Percentiles rank a stretch among this genome's conserved stretches.
Evolutionary conservation across 2,329 filamentous ascomycete species (phyloP).

Genomic region (Simplicillium sp.): DNA sequence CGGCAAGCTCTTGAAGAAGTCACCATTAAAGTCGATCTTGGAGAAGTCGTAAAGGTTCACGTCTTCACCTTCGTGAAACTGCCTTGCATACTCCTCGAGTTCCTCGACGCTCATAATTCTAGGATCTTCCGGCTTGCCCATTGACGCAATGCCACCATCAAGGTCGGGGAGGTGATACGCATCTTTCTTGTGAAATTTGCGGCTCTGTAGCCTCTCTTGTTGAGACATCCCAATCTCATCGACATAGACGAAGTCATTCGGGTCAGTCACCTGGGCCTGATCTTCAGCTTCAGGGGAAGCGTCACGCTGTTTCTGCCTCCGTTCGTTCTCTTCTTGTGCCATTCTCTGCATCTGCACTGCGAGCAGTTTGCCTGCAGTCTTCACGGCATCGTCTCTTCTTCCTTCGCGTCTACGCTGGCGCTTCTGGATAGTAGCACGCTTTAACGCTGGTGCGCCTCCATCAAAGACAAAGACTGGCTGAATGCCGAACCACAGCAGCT

Average conservation of each 20-base stretch:
- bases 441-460: slow-evolving; percentile 82
- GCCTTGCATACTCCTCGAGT: slow-evolving; percentile 83
- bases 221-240: slow-evolving; percentile 79
- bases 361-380: slow-evolving; percentile 83
- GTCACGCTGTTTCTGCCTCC: slow-evolving; percentile 37
- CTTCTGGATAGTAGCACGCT: slow-evolving; percentile 78
- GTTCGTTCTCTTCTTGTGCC: slow-evolving; percentile 74
- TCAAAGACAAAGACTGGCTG: slow-evolving; percentile 97
- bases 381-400: slow-evolving; percentile 80
- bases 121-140: slow-evolving; percentile 86
- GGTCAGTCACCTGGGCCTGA: slow-evolving; percentile 57
- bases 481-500: slow-evolving; percentile 92
- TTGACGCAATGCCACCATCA: slow-evolving; percentile 66
- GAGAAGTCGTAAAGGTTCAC: slow-evolving; percentile 91
- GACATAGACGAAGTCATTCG: slow-evolving; percentile 70
- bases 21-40: slow-evolving; percentile 95
- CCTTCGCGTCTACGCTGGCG: slow-evolving; percentile 78
- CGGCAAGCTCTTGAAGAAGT: slow-evolving; percentile 89
- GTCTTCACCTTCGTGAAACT: slow-evolving; percentile 88
- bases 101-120: slow-evolving; percentile 95
- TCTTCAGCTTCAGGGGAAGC: slow-evolving; percentile 27
- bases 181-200: slow-evolving; percentile 84
- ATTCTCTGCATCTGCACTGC: slow-evolving; percentile 89
- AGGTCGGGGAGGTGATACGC: slow-evolving; percentile 91
- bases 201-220: slow-evolving; percentile 62